Conservation (phyloP, 2,329 filamentous ascomycete species). For the Colletotrichum sp. region DNA sequence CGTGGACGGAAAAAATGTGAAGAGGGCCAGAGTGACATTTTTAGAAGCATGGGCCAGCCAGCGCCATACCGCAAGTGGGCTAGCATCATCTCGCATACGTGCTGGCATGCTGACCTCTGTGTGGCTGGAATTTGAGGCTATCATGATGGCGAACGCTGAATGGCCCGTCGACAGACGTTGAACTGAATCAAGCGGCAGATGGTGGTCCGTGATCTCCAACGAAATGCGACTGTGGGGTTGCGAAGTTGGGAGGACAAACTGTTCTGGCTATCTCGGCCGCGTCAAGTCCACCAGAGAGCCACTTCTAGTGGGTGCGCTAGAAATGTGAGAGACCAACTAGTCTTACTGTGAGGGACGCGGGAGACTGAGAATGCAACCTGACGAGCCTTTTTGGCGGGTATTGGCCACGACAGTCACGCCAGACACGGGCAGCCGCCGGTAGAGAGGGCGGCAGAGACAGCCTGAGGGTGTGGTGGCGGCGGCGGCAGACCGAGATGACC, state of each 20-base stretch:
- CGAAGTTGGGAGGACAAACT: background rate
- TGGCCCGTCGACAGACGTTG: conserved; percentile 5
- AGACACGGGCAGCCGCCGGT: background rate
- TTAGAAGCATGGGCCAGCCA: background rate
- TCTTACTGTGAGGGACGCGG: conserved; percentile 4
- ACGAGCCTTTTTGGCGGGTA: conserved; percentile 15
- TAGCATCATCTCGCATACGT: background rate
- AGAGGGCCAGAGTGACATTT: conserved; percentile 1
- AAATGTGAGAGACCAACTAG: background rate
- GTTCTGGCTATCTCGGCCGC: conserved; percentile 2
- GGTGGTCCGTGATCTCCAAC: conserved; percentile 12
- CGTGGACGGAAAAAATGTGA: background rate
- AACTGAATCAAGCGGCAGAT: background rate
- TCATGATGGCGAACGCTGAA: background rate
- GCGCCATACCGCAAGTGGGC: conserved; percentile 2
- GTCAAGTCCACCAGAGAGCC: background rate
- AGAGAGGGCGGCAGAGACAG: background rate
- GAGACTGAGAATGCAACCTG: conserved; percentile 5
- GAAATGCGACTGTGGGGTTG: conserved; percentile 8
- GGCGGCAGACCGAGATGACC: background rate
- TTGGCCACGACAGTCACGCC: background rate
- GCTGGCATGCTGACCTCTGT: conserved; percentile 3
- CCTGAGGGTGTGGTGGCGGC: background rate
- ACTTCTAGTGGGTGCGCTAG: conserved; percentile 10
- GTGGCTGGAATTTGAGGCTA: conserved; percentile 17